A percentile compares a stretch with the other conserved stretches of the same genome.
phyloP scores from a whole-genome alignment of 805 yeast genomes.

The Pichia phayaonensis region DNA sequence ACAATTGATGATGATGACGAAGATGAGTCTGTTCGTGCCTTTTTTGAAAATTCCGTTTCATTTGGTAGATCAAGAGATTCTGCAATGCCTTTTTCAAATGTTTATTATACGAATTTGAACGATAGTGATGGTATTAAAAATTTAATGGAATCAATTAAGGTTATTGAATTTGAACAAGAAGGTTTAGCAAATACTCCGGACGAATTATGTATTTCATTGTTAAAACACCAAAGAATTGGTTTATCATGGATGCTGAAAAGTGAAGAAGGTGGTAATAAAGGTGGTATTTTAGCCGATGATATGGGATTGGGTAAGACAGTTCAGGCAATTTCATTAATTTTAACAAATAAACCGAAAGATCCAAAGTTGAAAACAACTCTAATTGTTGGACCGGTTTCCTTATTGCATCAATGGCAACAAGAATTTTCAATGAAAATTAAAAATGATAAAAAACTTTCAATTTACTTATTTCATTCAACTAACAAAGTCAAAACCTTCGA shows the following conservation, averaged over 20 bases:
- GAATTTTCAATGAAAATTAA: slow-evolving; percentile 64
- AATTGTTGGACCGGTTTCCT: slow-evolving; percentile 86
- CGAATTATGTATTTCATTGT: slow-evolving; percentile 39
- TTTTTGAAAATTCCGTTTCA: background rate
- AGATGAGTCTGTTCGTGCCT: background rate
- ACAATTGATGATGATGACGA: slow-evolving; percentile 7
- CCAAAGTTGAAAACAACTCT: slow-evolving; percentile 47
- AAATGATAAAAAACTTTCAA: slow-evolving; percentile 33
- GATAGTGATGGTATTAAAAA: slow-evolving; percentile 20
- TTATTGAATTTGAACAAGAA: slow-evolving; percentile 41
- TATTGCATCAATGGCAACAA: slow-evolving; percentile 77
- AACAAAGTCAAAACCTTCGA: slow-evolving; percentile 36
- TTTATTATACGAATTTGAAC: slow-evolving; percentile 4
- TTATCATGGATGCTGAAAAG: slow-evolving; percentile 69
- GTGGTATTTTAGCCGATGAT: slow-evolving; percentile 74
- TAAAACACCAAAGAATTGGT: slow-evolving; percentile 74
- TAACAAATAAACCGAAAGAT: slow-evolving; percentile 33
- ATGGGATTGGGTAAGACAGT: slow-evolving; percentile 80
- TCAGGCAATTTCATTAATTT: slow-evolving; percentile 55
- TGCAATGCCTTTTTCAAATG: slow-evolving; percentile 7
- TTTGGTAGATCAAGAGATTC: background rate
- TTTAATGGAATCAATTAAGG: slow-evolving; percentile 36
- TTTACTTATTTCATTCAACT: slow-evolving; percentile 54
- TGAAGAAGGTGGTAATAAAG: slow-evolving; percentile 53
- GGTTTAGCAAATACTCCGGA: slow-evolving; percentile 60